Evolutionary conservation across 306 rosid species (phyloP).

Genomic region (Lupinus albus): DNA sequence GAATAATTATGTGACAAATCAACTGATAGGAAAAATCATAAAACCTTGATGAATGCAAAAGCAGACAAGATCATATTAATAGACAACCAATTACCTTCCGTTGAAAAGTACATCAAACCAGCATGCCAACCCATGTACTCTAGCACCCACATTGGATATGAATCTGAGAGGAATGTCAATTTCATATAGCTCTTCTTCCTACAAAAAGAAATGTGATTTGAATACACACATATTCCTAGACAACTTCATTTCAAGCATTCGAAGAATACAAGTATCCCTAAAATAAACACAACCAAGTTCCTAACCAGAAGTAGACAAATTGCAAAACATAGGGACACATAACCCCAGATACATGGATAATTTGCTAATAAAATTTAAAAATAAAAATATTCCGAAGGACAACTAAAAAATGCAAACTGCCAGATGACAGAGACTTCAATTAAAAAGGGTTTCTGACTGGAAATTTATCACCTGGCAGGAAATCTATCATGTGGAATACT

Average conservation of each 20-base stretch:
- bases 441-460: background rate
- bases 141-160: conserved; percentile 66
- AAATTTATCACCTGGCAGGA: conserved; percentile 8
- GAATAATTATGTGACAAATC: conserved; percentile 5
- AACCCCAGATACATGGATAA: background rate
- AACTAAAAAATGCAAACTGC: conserved; percentile 17
- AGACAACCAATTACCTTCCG: conserved; percentile 65
- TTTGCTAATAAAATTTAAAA: conserved; percentile 18
- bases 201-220: conserved; percentile 29
- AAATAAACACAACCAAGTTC: conserved; percentile 9
- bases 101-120: conserved; percentile 89
- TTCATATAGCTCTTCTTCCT: conserved; percentile 86
- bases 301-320: background rate
- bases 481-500: conserved; percentile 3
- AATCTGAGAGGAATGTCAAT: conserved; percentile 79
- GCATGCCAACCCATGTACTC: conserved; percentile 90
- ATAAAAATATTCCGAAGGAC: background rate
- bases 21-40: conserved; percentile 4
- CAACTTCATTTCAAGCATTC: conserved; percentile 6
- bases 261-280: background rate
- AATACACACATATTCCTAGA: background rate
- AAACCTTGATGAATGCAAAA: conserved; percentile 7
- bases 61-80: conserved; percentile 11
- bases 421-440: background rate
- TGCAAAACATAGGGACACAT: background rate